Evolutionary conservation across 768 basidiomycete genomes (phyloP).

Genomic region (Pulveroboletus frians): DNA sequence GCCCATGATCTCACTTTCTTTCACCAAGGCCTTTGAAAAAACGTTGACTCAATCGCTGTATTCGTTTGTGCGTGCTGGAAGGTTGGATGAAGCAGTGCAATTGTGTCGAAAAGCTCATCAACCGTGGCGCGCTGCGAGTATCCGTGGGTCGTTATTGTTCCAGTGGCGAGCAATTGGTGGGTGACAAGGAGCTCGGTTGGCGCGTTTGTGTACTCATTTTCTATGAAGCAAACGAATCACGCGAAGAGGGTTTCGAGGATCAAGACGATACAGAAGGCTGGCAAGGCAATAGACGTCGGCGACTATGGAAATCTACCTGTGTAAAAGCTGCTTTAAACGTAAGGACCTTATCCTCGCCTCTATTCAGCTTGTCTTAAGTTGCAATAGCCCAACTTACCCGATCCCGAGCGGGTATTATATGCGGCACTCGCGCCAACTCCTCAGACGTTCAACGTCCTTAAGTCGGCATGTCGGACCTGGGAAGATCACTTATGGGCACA

Average conservation of each 20-base stretch:
- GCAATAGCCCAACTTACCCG: slow-evolving; percentile 49
- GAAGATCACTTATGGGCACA: slow-evolving; percentile 96
- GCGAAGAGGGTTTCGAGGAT: slow-evolving; percentile 43
- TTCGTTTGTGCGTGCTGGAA: slow-evolving; percentile 78
- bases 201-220: slow-evolving; percentile 31
- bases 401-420: slow-evolving; percentile 79
- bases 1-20: background rate
- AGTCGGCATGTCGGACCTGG: slow-evolving; percentile 81
- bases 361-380: slow-evolving; percentile 4
- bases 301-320: slow-evolving; percentile 87
- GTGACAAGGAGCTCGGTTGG: slow-evolving; percentile 16
- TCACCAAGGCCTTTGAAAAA: slow-evolving; percentile 69
- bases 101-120: slow-evolving; percentile 79
- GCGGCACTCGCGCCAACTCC: slow-evolving; percentile 76
- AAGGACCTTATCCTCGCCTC: background rate
- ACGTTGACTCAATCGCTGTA: slow-evolving; percentile 73
- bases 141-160: slow-evolving; percentile 78
- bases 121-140: slow-evolving; percentile 87
- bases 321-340: slow-evolving; percentile 75
- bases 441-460: slow-evolving; percentile 59
- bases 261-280: slow-evolving; percentile 44
- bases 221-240: slow-evolving; percentile 43
- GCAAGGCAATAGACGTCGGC: slow-evolving; percentile 72
- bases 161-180: slow-evolving; percentile 68
- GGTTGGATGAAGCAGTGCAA: slow-evolving; percentile 78